Base-by-base conservation (phyloP, 2,329 filamentous ascomycete genomes). In the Cordyceps cicadae region DNA sequence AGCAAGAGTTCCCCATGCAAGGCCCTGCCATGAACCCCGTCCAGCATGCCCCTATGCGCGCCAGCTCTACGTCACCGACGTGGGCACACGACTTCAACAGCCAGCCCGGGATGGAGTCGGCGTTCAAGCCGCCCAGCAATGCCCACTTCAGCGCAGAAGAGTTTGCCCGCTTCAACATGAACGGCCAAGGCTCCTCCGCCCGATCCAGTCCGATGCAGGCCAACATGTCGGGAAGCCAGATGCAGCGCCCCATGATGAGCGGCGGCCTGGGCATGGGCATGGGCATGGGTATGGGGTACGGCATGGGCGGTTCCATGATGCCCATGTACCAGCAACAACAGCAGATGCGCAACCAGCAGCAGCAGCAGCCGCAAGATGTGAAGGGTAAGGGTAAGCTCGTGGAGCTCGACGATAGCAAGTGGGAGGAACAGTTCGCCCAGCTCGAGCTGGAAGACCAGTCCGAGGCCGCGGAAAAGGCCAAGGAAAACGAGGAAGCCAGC, bases 391-490 rank as follows among this genome's bases (percentile, higher is more conserved):
- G 89, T 45, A 96, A 95, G 74, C 85, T 97, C 76, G 87, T 97
- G 14, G 94, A 97, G 76, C 83, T 97, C 26, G 91, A 97, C 71
- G 93, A 99, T 67, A 80, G 88, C 69, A 88, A 96, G 70, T 97
- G 94, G 94, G 93, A 97, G 75, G 90, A 92, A 68, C 92, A 97
- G 73, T 99, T 99, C 73, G 89, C 91, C 61, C 86, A 94, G 74
- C 87, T 97, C 71, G 90, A 93, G 71, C 77, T 87, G 64, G 79
- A 86, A 63, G 82, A 87, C 69, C 76, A 82, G 67, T 74, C 80
- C 63, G 77, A 81, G 54, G 74, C 77, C 58, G 78, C 80, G 67
- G 78, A 77, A 59, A 73, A 74, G 43, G 87, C 86, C 46, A 85
- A 87, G 32, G 67, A 65, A 66, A 79, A 73, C 46, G 89, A 89